Percentiles rank a stretch among this genome's conserved stretches.
These are phyloP conservation scores for Mrakia blollopis DNA, from an alignment of 768 basidiomycete species.

Conservation along the genomic window DNA sequence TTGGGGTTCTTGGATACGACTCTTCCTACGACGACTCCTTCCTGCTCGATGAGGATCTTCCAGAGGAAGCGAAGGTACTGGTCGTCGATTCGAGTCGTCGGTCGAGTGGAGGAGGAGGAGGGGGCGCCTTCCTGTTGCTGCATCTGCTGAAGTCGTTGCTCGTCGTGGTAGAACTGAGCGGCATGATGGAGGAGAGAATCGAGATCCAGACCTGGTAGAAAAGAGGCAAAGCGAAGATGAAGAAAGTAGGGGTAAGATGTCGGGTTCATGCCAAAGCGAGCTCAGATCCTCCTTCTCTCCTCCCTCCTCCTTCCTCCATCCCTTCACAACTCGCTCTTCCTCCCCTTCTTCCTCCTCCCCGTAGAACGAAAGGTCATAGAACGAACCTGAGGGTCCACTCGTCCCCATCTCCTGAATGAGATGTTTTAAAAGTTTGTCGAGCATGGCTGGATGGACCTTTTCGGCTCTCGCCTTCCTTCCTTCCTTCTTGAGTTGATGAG, in stretches of 20 bases:
- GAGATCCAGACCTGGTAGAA: constrained; percentile 4
- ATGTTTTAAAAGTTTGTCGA: constrained; percentile 19
- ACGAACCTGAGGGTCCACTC: constrained; percentile 17
- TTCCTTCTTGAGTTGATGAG: neutral
- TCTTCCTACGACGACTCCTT: constrained; percentile 19
- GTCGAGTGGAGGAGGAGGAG: neutral
- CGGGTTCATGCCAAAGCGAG: neutral
- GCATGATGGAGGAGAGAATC: constrained; percentile 15
- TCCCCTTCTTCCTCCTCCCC: neutral
- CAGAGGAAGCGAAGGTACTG: constrained; percentile 18
- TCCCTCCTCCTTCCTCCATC: neutral
- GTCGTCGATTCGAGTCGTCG: constrained; percentile 10
- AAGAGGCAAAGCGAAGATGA: neutral
- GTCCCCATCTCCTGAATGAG: constrained; percentile 30
- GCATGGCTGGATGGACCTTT: neutral
- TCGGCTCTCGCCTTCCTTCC: neutral
- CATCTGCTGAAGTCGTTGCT: neutral
- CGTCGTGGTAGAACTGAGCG: neutral
- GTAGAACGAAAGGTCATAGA: neutral
- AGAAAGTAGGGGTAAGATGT: neutral
- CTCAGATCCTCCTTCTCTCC: neutral
- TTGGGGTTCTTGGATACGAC: neutral
- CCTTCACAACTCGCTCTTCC: neutral
- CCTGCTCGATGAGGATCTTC: constrained; percentile 17
- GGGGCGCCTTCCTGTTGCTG: neutral